A percentile compares a stretch with the other conserved stretches of the same genome.
Conservation (phyloP, 2,329 filamentous ascomycete genomes). For the Scedosporium aurantiacum region DNA sequence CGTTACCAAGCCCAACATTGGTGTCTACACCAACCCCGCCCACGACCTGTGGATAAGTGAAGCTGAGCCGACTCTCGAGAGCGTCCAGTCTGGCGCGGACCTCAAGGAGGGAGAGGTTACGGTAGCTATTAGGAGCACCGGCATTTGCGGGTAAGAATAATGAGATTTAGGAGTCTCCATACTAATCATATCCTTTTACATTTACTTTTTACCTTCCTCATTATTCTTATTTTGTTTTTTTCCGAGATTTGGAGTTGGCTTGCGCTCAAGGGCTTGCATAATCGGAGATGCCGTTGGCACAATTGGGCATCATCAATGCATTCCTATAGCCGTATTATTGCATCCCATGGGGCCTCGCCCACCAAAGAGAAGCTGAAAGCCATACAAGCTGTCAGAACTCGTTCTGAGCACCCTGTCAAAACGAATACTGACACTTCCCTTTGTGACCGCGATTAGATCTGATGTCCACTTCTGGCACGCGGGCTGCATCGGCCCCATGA, state of each 20-base stretch:
- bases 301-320: not conserved
- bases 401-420: not conserved
- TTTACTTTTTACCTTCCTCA: not conserved
- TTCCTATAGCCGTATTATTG: not conserved
- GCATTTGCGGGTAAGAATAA: constrained; percentile 71
- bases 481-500: constrained; percentile 91
- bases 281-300: not conserved
- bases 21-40: constrained; percentile 86
- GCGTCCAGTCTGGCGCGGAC: constrained; percentile 54
- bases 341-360: not conserved
- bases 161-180: not conserved
- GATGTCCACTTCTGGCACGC: constrained; percentile 97
- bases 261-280: not conserved
- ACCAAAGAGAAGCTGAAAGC: not conserved
- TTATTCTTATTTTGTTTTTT: not conserved
- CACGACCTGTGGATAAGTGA: constrained; percentile 86
- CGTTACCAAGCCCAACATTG: constrained; percentile 70
- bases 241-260: not conserved
- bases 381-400: not conserved
- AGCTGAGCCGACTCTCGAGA: constrained; percentile 64
- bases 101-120: constrained; percentile 78
- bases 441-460: constrained; percentile 42
- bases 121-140: constrained; percentile 81
- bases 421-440: not conserved
- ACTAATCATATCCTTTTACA: not conserved